A percentile compares a stretch with the other conserved stretches of the same genome.
Evolutionary conservation across 2,329 filamentous ascomycete genomes (phyloP).

Genomic region (Fusarium robinianum): DNA sequence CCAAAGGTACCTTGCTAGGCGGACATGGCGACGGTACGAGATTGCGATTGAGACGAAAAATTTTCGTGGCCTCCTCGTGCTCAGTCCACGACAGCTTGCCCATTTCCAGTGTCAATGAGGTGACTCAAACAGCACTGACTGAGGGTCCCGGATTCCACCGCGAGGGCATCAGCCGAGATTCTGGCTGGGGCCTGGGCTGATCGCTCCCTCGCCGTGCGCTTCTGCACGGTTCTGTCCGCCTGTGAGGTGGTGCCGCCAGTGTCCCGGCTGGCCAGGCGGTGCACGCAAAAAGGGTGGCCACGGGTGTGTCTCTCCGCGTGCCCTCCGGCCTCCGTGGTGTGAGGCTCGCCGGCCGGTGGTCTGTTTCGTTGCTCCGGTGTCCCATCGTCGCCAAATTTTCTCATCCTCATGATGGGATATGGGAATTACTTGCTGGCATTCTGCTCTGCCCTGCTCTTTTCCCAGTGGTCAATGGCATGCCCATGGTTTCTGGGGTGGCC

Average conservation of each 20-base stretch:
- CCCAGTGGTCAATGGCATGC: slow-evolving; percentile 29
- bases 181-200: slow-evolving; percentile 35
- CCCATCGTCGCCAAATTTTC: slow-evolving; percentile 26
- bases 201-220: slow-evolving; percentile 31
- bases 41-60: slow-evolving; percentile 24
- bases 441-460: slow-evolving; percentile 10
- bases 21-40: slow-evolving; percentile 5
- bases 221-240: slow-evolving; percentile 38
- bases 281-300: slow-evolving; percentile 23
- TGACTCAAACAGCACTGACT: slow-evolving; percentile 34
- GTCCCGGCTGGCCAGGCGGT: slow-evolving; percentile 23
- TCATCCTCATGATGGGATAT: slow-evolving; percentile 18
- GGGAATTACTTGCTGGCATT: slow-evolving; percentile 23
- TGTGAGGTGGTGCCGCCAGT: slow-evolving; percentile 25
- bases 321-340: slow-evolving; percentile 32
- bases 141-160: slow-evolving; percentile 38
- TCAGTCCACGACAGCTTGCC: slow-evolving; percentile 26
- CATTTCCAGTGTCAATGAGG: slow-evolving; percentile 32
- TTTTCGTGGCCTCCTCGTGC: slow-evolving; percentile 27
- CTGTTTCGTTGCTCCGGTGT: slow-evolving; percentile 30
- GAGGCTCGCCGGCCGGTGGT: slow-evolving; percentile 31
- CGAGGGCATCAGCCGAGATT: slow-evolving; percentile 39
- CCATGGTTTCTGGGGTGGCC: too few relatives aligned
- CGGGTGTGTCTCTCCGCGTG: slow-evolving; percentile 15
- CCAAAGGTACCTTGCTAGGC: too few relatives aligned